Evolutionary conservation across 768 basidiomycete genomes (phyloP), one percentile per base, ranked within the genome.

Genomic region (Tulasnella sp.): DNA sequence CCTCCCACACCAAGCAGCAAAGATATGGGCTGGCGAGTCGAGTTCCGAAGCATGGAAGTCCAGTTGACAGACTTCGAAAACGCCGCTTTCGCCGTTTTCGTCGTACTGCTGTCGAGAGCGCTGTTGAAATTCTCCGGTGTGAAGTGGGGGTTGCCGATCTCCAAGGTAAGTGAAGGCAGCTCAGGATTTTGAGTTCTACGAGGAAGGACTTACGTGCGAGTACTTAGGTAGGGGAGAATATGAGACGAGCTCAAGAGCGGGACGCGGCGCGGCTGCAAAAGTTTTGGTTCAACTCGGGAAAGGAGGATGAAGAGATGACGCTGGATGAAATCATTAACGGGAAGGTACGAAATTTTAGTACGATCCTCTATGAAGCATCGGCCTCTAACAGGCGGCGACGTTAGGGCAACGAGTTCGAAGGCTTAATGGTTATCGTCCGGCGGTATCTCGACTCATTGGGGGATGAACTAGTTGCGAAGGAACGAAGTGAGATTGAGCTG

Each of bases 61-160:
- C 96, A 98, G 78, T 86, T 97, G 78, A 98, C 96, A 11, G 96
- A 99, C 81, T 99, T 94, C 77, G 96, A 98, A 82, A 99, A 99
- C 79, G 96, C 96, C 1, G 95, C 96, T 5, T 97, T 94, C 79
- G 88, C 94, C 42, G 87, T 97, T 44, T 98, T 99, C 80, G 86
- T 96, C 64, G 95, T 98, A 12, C 86, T 99, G 35, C 84, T 99
- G 8, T 95, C 96, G 4, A 86, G 96, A 47, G 95, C 95, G 1
- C 95, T 99, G 75, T 84, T 98, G 72, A 87, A 84, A 76, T 94
- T 94, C 81, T 89, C 26, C 16, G 52, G 52, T 32, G 82, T 97
- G 71, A 97, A 97, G 80, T 90, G 97, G 73, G 98, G 98, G 80
- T 84, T 98, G 74, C 96, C 96, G 3, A 97, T 99, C 62, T 97